Evolutionary conservation across 2,329 filamentous ascomycete species (phyloP).

Genomic region (Fusarium burgessii): DNA sequence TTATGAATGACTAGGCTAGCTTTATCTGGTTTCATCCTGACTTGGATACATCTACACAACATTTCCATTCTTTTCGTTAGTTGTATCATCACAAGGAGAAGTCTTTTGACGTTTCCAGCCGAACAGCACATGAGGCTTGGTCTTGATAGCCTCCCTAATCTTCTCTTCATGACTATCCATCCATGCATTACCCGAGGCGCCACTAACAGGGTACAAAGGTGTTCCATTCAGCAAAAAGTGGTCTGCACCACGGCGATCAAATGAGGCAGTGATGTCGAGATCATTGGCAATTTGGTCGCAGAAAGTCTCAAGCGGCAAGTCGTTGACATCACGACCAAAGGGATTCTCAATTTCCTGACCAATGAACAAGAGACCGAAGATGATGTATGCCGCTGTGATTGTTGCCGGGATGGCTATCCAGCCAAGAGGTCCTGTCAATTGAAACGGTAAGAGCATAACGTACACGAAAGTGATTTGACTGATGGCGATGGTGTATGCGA

Average conservation of each 20-base stretch:
- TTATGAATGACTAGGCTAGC: too few relatives aligned
- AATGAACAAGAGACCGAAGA: conserved; percentile 79
- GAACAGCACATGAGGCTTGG: conserved; percentile 54
- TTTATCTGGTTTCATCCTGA: too few relatives aligned
- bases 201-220: conserved; percentile 67
- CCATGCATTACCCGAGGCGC: conserved; percentile 52
- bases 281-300: conserved; percentile 80
- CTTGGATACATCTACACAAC: neutral
- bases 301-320: conserved; percentile 80
- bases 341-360: conserved; percentile 88
- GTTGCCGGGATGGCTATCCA: conserved; percentile 86
- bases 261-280: conserved; percentile 77
- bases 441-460: conserved; percentile 83
- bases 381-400: conserved; percentile 81
- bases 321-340: conserved; percentile 86
- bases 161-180: conserved; percentile 54
- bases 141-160: conserved; percentile 55
- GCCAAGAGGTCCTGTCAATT: conserved; percentile 71
- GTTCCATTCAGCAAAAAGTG: conserved; percentile 50
- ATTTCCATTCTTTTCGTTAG: neutral
- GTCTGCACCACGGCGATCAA: conserved; percentile 49
- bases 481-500: conserved; percentile 86
- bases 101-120: conserved; percentile 36
- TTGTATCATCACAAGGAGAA: accelerated
- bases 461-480: conserved; percentile 89